Evolutionary conservation across 176 grass and related monocot genomes (phyloP).

Genomic region (Triticum turgidum): DNA sequence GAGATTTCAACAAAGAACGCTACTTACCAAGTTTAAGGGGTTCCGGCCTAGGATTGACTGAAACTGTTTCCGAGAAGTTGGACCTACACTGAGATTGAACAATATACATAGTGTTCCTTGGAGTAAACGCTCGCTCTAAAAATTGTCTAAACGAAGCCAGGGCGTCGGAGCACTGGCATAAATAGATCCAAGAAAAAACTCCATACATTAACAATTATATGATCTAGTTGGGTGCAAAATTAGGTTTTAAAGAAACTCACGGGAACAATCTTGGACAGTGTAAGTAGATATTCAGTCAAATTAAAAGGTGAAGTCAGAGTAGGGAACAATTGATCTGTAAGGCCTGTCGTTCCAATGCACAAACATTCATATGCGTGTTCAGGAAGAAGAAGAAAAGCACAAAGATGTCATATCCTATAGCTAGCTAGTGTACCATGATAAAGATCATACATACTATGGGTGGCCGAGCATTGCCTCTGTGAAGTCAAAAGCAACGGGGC

Average conservation of each 20-base stretch:
- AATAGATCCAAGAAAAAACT: conserved; percentile 2
- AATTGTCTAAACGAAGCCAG: too few relatives aligned
- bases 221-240: neutral
- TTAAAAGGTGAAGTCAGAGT: conserved; percentile 32
- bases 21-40: too few relatives aligned
- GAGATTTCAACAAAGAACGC: too few relatives aligned
- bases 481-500: conserved; percentile 52
- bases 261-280: conserved; percentile 33
- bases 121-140: too few relatives aligned
- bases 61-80: too few relatives aligned
- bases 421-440: neutral
- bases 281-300: conserved; percentile 52
- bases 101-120: too few relatives aligned
- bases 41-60: too few relatives aligned
- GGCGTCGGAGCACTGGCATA: conserved; percentile 50
- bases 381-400: too few relatives aligned
- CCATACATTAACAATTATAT: neutral
- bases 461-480: conserved; percentile 62
- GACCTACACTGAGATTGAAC: too few relatives aligned
- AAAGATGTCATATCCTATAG: neutral
- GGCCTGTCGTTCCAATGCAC: conserved; percentile 30
- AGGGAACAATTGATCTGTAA: conserved; percentile 53
- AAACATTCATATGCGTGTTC: neutral
- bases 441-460: conserved; percentile 46
- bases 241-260: conserved; percentile 43